Evolutionary conservation across 2,329 filamentous ascomycete species (phyloP).

Genomic region (Stachybotrys echinatus): DNA sequence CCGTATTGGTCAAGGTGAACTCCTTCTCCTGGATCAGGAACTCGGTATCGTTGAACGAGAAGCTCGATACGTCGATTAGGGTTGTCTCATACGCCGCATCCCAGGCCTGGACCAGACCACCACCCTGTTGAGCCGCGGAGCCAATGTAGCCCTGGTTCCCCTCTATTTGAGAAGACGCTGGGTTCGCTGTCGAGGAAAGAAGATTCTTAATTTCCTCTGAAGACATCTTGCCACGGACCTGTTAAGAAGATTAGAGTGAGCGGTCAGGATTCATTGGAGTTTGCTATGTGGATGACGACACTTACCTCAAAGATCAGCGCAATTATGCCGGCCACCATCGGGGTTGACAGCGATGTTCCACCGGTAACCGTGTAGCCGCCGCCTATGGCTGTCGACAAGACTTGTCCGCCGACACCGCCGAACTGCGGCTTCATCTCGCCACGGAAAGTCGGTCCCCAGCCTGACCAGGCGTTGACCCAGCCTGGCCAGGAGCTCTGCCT

Average conservation of each 20-base stretch:
- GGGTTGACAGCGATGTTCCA: not conserved
- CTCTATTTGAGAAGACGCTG: not conserved
- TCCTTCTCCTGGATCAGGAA: not conserved
- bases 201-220: not conserved
- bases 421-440: not conserved
- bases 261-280: not conserved
- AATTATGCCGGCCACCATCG: not conserved
- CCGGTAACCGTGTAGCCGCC: not conserved
- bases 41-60: not conserved
- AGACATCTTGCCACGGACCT: not conserved
- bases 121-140: not conserved
- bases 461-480: not conserved
- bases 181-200: not conserved
- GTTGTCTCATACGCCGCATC: not conserved
- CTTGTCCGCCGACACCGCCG: not conserved
- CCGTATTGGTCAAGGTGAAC: not conserved
- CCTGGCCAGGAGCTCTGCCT: not conserved
- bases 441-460: not conserved
- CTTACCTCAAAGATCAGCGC: not conserved
- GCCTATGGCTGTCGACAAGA: not conserved
- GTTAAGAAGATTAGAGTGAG: not conserved
- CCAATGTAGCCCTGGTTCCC: not conserved
- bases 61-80: not conserved
- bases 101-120: not conserved
- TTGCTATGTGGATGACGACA: not conserved